Evolutionary conservation across 2,329 filamentous ascomycete genomes (phyloP).

Genomic region (Diaporthe citrichinensis): DNA sequence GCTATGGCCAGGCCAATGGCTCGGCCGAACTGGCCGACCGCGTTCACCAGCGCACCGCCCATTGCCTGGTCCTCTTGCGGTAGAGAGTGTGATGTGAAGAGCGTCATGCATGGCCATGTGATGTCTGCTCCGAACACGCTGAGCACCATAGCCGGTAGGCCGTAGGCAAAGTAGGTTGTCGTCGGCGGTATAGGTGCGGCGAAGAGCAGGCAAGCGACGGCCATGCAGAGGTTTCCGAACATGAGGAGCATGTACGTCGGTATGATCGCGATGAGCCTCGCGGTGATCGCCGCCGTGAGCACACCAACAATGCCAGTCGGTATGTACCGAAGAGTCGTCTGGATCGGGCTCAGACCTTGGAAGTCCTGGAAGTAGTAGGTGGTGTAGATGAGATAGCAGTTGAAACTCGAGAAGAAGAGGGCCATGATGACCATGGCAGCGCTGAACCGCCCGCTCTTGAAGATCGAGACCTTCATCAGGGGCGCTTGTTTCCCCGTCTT

Average conservation of each 20-base stretch:
- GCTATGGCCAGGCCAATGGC: conserved; percentile 76
- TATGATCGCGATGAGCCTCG: conserved; percentile 69
- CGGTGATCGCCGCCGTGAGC: conserved; percentile 69
- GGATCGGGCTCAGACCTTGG: conserved; percentile 71
- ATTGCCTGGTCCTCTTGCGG: conserved; percentile 76
- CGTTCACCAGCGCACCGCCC: conserved; percentile 77
- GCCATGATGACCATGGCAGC: conserved; percentile 76
- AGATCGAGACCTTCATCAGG: conserved; percentile 77
- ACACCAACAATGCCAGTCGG: conserved; percentile 74
- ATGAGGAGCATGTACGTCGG: conserved; percentile 71
- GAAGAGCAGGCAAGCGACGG: conserved; percentile 71
- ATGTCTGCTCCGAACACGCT: conserved; percentile 77
- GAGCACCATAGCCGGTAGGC: conserved; percentile 76
- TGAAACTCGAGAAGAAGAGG: conserved; percentile 77
- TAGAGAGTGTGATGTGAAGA: conserved; percentile 75
- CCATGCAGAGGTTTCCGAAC: conserved; percentile 69
- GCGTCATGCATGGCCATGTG: conserved; percentile 74
- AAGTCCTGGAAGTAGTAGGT: conserved; percentile 81
- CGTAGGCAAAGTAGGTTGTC: conserved; percentile 77
- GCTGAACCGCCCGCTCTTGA: conserved; percentile 70
- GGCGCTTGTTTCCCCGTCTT: conserved; percentile 64
- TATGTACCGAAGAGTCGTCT: conserved; percentile 78
- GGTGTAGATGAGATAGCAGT: conserved; percentile 76
- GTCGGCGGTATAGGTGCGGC: conserved; percentile 72
- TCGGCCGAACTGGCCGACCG: conserved; percentile 75